Percentiles rank a stretch among this genome's conserved stretches.
Conservation (phyloP, 2,329 filamentous ascomycete species). For the Pseudovirgaria hyperparasitica region DNA sequence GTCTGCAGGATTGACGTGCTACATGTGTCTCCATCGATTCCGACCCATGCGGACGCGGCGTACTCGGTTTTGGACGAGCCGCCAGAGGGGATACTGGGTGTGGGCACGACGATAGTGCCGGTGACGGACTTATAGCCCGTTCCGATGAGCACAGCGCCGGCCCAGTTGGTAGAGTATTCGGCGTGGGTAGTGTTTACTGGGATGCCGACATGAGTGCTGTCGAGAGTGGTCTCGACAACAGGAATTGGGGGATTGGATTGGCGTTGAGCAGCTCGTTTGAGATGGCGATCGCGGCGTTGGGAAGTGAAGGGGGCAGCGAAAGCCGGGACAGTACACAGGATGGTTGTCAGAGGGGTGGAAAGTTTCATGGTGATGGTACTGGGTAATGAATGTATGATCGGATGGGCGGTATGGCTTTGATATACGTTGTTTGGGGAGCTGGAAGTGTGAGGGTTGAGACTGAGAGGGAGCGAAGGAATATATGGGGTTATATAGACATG, state of each 20-base stretch:
- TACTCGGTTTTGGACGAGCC: conserved; percentile 24
- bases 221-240: conserved; percentile 9
- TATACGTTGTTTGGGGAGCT: no score
- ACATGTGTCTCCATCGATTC: conserved; percentile 49
- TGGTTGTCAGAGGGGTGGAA: conserved; percentile 22
- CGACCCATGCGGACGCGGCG: conserved; percentile 45
- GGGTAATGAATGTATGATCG: no score
- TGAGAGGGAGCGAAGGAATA: no score
- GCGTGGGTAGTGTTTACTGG: conserved; percentile 33
- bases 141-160: conserved; percentile 42
- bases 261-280: conserved; percentile 13
- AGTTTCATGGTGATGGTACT: conserved; percentile 43
- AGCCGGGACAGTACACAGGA: conserved; percentile 29
- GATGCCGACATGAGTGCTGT: conserved; percentile 11
- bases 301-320: conserved; percentile 35
- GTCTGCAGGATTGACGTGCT: conserved; percentile 41
- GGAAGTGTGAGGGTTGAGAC: no score
- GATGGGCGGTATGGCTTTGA: no score
- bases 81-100: conserved; percentile 29
- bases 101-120: conserved; percentile 41
- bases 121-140: conserved; percentile 40
- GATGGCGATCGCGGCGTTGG: conserved; percentile 22
- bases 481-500: no score
- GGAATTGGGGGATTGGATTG: conserved; percentile 19
- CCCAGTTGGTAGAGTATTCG: conserved; percentile 45